Evolutionary conservation across 2,329 filamentous ascomycete genomes (phyloP).

Genomic region (Sporothrix dimorphospora): DNA sequence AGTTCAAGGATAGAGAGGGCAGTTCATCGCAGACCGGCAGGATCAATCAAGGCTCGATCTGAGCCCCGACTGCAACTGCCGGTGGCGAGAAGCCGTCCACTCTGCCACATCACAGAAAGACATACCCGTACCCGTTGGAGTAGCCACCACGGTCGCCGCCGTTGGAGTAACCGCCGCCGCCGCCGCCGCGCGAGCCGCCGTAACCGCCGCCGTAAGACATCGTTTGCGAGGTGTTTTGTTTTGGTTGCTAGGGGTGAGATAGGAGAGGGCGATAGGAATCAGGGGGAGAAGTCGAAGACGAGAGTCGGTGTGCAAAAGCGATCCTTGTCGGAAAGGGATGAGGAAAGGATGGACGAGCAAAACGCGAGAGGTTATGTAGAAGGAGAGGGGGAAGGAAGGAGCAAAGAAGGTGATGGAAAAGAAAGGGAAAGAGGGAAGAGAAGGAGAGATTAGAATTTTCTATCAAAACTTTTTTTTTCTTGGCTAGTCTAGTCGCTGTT

Average conservation of each 20-base stretch:
- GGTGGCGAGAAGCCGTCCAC: neutral
- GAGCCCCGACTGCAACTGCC: neutral
- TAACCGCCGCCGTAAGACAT: slow-evolving; percentile 54
- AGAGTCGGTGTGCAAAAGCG: neutral
- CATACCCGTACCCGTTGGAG: slow-evolving; percentile 44
- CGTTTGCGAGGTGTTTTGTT: slow-evolving; percentile 32
- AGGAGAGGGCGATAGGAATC: neutral
- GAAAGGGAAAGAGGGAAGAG: slow-evolving; percentile 26
- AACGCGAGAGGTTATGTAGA: slow-evolving; percentile 2
- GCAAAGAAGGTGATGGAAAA: neutral
- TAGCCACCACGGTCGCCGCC: slow-evolving; percentile 52
- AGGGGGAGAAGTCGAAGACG: slow-evolving; percentile 1
- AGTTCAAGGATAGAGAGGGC: neutral
- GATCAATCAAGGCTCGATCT: neutral
- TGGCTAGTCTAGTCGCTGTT: slow-evolving; percentile 25
- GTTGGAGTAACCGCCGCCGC: slow-evolving; percentile 13
- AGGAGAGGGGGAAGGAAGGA: neutral
- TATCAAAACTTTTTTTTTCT: slow-evolving; percentile 32
- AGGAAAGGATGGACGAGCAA: neutral
- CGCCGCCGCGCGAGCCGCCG: slow-evolving; percentile 27
- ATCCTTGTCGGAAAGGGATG: neutral
- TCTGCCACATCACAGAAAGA: slow-evolving; percentile 10
- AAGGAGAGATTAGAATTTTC: slow-evolving; percentile 31
- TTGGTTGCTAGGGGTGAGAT: slow-evolving; percentile 17
- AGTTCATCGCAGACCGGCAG: neutral